phyloP scores from a whole-genome alignment of 2,329 filamentous ascomycete genomes.

The Botryosphaeria dothidea region DNA sequence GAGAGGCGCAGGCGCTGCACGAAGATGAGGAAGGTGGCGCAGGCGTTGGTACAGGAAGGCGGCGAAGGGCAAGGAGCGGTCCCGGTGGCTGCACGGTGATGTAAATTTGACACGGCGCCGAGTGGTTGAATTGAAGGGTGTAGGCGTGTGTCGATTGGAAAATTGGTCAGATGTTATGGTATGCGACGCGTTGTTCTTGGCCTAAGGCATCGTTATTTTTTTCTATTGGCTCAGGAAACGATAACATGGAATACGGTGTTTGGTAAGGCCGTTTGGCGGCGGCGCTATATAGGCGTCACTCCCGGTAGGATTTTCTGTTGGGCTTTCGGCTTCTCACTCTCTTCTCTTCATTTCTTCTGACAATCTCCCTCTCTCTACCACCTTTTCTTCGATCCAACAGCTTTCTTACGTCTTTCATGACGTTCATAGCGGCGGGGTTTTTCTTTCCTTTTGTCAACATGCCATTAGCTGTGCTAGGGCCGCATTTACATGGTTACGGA shows the following conservation, averaged over 20 bases:
- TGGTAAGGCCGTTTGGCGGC: neutral
- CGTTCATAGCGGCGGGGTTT: conserved; percentile 13
- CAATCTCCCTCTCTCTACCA: neutral
- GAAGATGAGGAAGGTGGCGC: conserved; percentile 72
- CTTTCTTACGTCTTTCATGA: neutral
- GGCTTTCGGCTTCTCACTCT: neutral
- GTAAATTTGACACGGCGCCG: conserved; percentile 36
- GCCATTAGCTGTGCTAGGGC: conserved; percentile 5
- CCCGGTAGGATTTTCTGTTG: neutral
- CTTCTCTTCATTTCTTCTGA: neutral
- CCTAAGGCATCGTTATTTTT: neutral
- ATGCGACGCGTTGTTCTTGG: neutral
- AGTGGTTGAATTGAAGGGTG: neutral
- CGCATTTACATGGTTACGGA: conserved; percentile 8
- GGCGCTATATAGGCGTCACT: conserved; percentile 2
- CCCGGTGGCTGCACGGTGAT: conserved; percentile 49
- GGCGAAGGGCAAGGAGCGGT: conserved; percentile 49
- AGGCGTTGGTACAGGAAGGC: conserved; percentile 42
- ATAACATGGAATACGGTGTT: conserved; percentile 7
- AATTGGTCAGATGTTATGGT: neutral
- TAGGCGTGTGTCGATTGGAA: neutral
- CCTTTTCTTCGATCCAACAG: neutral
- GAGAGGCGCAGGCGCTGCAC: conserved; percentile 79
- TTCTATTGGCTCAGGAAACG: neutral
- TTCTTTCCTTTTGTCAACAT: neutral